Evolutionary conservation across 306 rosid genomes (phyloP), one percentile per base, ranked within the genome.

Genomic region (Citrullus mucosospermus): DNA sequence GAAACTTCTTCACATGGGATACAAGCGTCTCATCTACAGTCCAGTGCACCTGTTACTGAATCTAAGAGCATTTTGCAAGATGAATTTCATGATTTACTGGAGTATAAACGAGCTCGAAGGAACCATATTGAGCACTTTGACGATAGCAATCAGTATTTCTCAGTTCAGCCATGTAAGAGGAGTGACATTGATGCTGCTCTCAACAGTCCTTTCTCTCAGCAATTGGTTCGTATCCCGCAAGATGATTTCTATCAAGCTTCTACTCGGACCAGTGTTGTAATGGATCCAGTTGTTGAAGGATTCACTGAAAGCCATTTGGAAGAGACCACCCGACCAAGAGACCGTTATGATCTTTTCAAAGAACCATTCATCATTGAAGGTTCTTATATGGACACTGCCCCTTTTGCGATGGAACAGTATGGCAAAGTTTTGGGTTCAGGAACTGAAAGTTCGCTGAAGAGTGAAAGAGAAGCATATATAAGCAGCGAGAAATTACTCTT

Each of bases 241-340:
- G 80, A 65, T 10, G 30, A 65, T 38, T 51, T 41, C 65, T 34
- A 46, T 51, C 56, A 62, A 54, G 46, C 22, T 25, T 71, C 48
- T 78, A 59, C 30, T 43, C 63, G 77, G 56, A 81, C 82, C 12
- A 59, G 72, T 51, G 39, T 86, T 75, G 68, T 79, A 44, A 20
- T 44, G 73, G 82, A 79, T 65, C 41, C 80, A n/a, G 77, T 61
- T 56, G 61, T 78, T 28, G 82, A 77, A 30, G 79, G 66, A 58
- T 69, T 55, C 28, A 43, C 43, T 77, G 54, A 54, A 53, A 60
- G 73, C 38, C 68, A 76, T 39, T 34, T 67, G 43, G 43, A 69
- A 56, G 77, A 79, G 22, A 67, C 8, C 36, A 43, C 12, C 12
- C 46, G 43, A 48, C 34, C 25, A 30, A 71, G 76, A 73, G 63